These are phyloP conservation scores for Lactifluus subvellereus DNA, from an alignment of 768 basidiomycete genomes.

Conservation along the genomic window DNA sequence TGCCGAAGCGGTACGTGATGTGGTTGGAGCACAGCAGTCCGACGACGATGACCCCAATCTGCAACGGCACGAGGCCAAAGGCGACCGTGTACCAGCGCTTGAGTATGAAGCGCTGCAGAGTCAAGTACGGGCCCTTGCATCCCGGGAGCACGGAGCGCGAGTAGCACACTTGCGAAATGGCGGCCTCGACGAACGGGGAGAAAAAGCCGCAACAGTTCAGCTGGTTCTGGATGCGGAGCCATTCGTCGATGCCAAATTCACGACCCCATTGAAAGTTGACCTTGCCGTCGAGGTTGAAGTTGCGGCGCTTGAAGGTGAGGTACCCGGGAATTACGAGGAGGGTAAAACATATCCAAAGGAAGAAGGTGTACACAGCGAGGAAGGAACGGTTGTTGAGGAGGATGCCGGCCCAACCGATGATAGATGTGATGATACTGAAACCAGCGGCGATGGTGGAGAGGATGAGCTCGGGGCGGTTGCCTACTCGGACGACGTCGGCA, in stretches of 20 bases:
- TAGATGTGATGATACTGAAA: conserved; percentile 54
- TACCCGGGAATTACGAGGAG: conserved; percentile 73
- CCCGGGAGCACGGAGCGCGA: conserved; percentile 64
- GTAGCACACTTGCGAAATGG: conserved; percentile 68
- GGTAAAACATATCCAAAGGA: conserved; percentile 69
- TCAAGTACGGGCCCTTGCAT: conserved; percentile 61
- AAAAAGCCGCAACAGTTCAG: conserved; percentile 79
- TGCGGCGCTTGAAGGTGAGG: conserved; percentile 64
- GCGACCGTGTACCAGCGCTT: conserved; percentile 58
- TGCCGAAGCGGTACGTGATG: conserved; percentile 81
- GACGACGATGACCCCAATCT: conserved; percentile 56
- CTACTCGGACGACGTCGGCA: conserved; percentile 67
- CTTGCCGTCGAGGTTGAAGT: conserved; percentile 80
- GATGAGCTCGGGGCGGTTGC: conserved; percentile 61
- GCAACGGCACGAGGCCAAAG: conserved; percentile 64
- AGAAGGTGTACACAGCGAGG: conserved; percentile 65
- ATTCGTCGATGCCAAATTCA: conserved; percentile 49
- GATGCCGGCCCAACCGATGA: conserved; percentile 75
- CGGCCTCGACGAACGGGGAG: conserved; percentile 74
- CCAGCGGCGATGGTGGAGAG: conserved; percentile 63
- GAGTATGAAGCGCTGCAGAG: conserved; percentile 51
- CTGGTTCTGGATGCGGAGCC: conserved; percentile 66
- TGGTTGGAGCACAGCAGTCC: conserved; percentile 74
- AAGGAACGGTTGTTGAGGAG: conserved; percentile 80
- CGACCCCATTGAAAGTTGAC: conserved; percentile 73